Evolutionary conservation across 176 grass and related monocot species (phyloP).

Genomic region (Carex parvula): DNA sequence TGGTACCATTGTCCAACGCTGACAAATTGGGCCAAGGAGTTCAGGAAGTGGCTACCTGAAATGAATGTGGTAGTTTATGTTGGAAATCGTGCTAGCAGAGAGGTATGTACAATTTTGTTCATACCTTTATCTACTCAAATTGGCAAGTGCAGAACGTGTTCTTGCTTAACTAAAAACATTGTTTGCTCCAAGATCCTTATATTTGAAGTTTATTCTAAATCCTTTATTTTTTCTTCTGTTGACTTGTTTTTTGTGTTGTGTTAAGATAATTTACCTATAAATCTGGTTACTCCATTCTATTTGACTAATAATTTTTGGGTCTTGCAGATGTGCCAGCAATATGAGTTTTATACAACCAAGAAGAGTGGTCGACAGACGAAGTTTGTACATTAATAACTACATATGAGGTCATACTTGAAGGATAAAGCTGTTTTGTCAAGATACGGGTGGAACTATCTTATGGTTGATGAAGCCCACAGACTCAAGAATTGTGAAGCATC

Average conservation of each 20-base stretch:
- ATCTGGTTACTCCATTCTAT: not conserved
- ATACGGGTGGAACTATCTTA: conserved; percentile 98
- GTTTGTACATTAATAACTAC: conserved; percentile 86
- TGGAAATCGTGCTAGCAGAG: conserved; percentile 98
- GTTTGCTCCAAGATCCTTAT: not conserved
- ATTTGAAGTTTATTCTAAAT: not conserved
- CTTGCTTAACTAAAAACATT: not conserved
- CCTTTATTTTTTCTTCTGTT: not conserved
- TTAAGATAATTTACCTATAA: not conserved
- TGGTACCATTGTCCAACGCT: conserved; percentile 94
- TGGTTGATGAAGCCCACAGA: conserved; percentile 98
- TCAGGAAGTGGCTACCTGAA: conserved; percentile 90
- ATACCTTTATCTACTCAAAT: conserved; percentile 7
- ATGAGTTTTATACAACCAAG: conserved; percentile 83
- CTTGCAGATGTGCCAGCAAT: conserved; percentile 68
- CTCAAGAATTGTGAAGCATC: conserved; percentile 98
- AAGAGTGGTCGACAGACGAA: conserved; percentile 74
- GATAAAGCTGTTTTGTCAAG: conserved; percentile 95
- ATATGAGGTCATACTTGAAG: conserved; percentile 98
- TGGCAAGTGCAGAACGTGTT: not conserved
- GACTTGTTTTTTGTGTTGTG: not conserved
- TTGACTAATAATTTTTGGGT: not conserved
- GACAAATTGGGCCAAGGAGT: conserved; percentile 96
- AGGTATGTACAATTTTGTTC: conserved; percentile 41
- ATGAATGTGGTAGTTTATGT: conserved; percentile 97